A percentile compares a stretch with the other conserved stretches of the same genome.
phyloP scores from a whole-genome alignment of 805 yeast species.

The Yueomyces sinensis region DNA sequence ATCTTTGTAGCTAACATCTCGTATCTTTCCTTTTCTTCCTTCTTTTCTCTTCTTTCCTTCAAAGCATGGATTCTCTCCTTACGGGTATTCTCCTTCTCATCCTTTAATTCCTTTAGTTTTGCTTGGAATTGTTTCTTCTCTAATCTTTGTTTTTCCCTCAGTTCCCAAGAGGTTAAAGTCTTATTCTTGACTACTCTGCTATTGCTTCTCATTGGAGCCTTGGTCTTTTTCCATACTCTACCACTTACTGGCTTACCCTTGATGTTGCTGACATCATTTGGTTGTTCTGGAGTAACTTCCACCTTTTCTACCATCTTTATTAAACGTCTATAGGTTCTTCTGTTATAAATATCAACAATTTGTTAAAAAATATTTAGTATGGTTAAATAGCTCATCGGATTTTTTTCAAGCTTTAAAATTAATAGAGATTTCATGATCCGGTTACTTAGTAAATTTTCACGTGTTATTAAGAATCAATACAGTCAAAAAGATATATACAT shows the following conservation, averaged over 20 bases:
- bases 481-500: too few relatives aligned
- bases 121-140: constrained; percentile 56
- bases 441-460: too few relatives aligned
- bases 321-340: too few relatives aligned
- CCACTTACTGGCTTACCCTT: constrained; percentile 48
- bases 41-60: constrained; percentile 64
- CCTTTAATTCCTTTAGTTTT: constrained; percentile 58
- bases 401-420: too few relatives aligned
- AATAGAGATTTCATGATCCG: too few relatives aligned
- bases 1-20: constrained; percentile 71
- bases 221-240: constrained; percentile 59
- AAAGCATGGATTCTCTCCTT: constrained; percentile 39
- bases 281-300: too few relatives aligned
- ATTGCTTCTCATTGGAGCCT: constrained; percentile 53
- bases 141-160: constrained; percentile 50
- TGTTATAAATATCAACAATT: too few relatives aligned
- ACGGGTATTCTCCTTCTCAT: constrained; percentile 57
- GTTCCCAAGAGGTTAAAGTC: constrained; percentile 42
- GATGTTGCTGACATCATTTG: constrained; percentile 1
- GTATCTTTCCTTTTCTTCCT: constrained; percentile 82
- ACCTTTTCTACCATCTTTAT: too few relatives aligned
- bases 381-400: background rate
- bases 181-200: constrained; percentile 40
- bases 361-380: too few relatives aligned
- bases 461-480: too few relatives aligned